Conservation (phyloP, 768 basidiomycete genomes). For the Vishniacozyma victoriae region DNA sequence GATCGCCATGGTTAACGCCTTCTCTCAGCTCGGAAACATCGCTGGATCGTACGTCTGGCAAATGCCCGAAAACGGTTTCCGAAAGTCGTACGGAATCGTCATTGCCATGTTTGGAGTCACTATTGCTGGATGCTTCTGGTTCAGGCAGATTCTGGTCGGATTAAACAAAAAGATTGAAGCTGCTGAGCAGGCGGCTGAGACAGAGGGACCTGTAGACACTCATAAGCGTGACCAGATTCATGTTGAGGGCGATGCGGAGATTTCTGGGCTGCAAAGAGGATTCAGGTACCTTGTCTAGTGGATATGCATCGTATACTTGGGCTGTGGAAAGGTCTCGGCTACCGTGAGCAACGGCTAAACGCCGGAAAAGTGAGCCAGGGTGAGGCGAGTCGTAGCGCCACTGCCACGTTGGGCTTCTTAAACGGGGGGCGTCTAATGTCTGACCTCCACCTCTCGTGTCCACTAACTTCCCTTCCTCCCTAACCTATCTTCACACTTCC, state of each 20-base stretch:
- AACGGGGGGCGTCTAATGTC: not conserved
- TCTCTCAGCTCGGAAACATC: constrained; percentile 77
- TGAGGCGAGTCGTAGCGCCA: not conserved
- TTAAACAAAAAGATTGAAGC: constrained; percentile 47
- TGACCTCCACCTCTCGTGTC: not conserved
- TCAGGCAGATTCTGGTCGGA: constrained; percentile 38
- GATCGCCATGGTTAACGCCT: constrained; percentile 72
- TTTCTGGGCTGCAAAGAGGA: constrained; percentile 18
- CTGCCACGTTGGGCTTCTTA: not conserved
- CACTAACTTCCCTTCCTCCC: not conserved
- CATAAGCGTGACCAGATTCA: constrained; percentile 22
- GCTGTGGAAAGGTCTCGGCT: not conserved
- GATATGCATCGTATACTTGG: not conserved
- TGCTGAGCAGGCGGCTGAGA: constrained; percentile 37
- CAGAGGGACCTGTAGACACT: constrained; percentile 18
- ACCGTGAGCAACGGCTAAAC: not conserved
- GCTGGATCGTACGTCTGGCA: constrained; percentile 63
- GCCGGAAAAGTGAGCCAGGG: not conserved
- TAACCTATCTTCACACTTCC: too few relatives aligned
- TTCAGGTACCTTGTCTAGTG: constrained; percentile 40
- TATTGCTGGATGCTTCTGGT: constrained; percentile 52
- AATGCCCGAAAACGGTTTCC: constrained; percentile 25
- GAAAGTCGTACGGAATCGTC: constrained; percentile 64
- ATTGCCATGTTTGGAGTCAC: constrained; percentile 55
- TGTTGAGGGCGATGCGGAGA: constrained; percentile 17